Percentiles rank a stretch among this genome's conserved stretches.
These are phyloP conservation scores for Leccinum disarticulatum DNA, from an alignment of 768 basidiomycete genomes.

Conservation along the genomic window DNA sequence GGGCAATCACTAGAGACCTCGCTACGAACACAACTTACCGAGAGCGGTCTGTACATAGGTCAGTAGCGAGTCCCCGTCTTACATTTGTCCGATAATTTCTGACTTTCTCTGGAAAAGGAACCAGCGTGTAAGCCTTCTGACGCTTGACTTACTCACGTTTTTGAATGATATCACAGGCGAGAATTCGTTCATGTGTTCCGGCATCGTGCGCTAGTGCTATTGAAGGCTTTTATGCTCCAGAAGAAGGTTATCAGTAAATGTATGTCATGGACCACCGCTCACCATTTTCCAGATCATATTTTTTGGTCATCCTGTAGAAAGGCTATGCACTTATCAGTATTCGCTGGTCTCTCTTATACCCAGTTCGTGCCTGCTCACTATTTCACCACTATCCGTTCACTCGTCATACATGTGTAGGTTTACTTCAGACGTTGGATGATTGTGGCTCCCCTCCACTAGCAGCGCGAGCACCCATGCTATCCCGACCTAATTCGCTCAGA, in stretches of 20 bases:
- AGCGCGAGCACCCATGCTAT: conserved; percentile 56
- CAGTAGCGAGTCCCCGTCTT: conserved; percentile 22
- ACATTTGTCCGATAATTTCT: conserved; percentile 5
- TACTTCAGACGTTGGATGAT: conserved; percentile 88
- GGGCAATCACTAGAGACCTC: conserved; percentile 72
- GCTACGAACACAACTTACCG: conserved; percentile 78
- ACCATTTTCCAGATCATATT: conserved; percentile 77
- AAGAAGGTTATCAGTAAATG: conserved; percentile 60
- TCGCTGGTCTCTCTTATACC: conserved; percentile 93
- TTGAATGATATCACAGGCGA: conserved; percentile 48
- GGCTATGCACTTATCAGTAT: conserved; percentile 96
- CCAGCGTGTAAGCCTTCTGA: conserved; percentile 55
- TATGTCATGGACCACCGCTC: conserved; percentile 7
- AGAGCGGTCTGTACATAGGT: conserved; percentile 96
- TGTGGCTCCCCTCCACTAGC: conserved; percentile 85
- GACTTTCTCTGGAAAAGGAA: conserved; percentile 46
- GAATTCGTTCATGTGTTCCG: conserved; percentile 94
- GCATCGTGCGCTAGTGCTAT: conserved; percentile 86
- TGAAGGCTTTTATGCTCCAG: conserved; percentile 93
- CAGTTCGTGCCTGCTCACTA: conserved; percentile 42
- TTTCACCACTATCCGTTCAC: not conserved
- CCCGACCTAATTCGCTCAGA: conserved; percentile 72
- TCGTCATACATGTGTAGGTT: conserved; percentile 44
- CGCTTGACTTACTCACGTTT: not conserved
- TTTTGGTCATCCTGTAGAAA: conserved; percentile 94